These are phyloP conservation scores for Backusella sp. DNA, from an alignment of 192 early-diverging fungal species.

Conservation along the genomic window DNA sequence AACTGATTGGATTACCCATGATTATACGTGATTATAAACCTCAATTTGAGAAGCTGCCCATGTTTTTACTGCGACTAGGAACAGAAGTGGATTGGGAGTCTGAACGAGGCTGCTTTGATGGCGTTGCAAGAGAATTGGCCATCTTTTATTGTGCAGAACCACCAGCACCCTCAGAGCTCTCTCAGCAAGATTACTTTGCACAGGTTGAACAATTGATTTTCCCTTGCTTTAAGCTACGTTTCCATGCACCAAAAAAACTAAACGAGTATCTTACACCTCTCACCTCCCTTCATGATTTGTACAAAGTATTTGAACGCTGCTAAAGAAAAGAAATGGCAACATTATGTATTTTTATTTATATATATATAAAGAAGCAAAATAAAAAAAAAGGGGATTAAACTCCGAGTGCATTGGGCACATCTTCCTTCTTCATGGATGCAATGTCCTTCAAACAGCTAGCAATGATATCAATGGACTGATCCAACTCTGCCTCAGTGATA, in stretches of 20 bases:
- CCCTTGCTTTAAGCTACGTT: slow-evolving; percentile 72
- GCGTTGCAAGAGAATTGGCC: slow-evolving; percentile 65
- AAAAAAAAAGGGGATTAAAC: not conserved
- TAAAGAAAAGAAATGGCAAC: slow-evolving; percentile 33
- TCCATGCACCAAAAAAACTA: slow-evolving; percentile 64
- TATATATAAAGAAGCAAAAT: not conserved
- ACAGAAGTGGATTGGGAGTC: slow-evolving; percentile 83
- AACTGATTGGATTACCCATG: slow-evolving; percentile 73
- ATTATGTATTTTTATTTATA: not conserved
- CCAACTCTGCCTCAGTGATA: slow-evolving; percentile 91
- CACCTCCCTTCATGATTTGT: slow-evolving; percentile 84
- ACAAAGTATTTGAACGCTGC: slow-evolving; percentile 97
- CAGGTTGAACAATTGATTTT: slow-evolving; percentile 80
- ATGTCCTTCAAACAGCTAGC: slow-evolving; percentile 76
- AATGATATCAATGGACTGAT: slow-evolving; percentile 79
- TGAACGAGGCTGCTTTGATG: slow-evolving; percentile 85
- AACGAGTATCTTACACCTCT: slow-evolving; percentile 65
- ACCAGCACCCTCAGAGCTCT: not conserved
- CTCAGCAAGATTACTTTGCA: slow-evolving; percentile 51
- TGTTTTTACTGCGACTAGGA: slow-evolving; percentile 78
- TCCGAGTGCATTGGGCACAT: slow-evolving; percentile 36
- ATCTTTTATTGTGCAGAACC: slow-evolving; percentile 62
- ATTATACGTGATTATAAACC: slow-evolving; percentile 80
- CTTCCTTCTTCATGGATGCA: slow-evolving; percentile 47
- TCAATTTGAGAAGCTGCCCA: slow-evolving; percentile 80